phyloP scores from a whole-genome alignment of 1,284 basidiomycete genomes.

The Sanghuangporus baumii region DNA sequence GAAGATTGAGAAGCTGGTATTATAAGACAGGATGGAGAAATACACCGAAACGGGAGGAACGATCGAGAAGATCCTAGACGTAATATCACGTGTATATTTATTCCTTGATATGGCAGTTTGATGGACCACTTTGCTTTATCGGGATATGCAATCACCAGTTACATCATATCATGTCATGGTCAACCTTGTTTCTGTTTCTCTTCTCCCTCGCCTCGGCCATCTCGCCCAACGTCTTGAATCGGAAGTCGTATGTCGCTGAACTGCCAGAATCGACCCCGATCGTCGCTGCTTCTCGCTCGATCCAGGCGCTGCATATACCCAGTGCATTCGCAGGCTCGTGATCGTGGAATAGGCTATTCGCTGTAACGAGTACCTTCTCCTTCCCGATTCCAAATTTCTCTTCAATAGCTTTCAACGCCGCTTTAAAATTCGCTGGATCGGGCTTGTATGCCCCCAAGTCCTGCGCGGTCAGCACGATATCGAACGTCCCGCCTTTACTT shows the following conservation, averaged over 20 bases:
- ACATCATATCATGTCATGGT: neutral
- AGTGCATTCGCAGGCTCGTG: constrained; percentile 46
- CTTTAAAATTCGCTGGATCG: constrained; percentile 48
- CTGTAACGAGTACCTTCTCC: constrained; percentile 48
- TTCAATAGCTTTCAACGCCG: constrained; percentile 43
- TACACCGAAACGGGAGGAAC: neutral
- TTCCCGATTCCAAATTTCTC: constrained; percentile 39
- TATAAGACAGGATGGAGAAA: too few relatives aligned
- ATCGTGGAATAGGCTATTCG: constrained; percentile 56
- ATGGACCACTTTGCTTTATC: neutral
- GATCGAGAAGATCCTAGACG: neutral
- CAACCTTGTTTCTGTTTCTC: neutral
- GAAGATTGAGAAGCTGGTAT: neutral
- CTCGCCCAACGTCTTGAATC: constrained; percentile 23
- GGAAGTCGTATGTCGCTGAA: constrained; percentile 20
- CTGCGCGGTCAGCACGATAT: constrained; percentile 59
- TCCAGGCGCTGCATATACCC: constrained; percentile 55
- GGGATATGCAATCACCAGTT: neutral
- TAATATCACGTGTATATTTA: neutral
- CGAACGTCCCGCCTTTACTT: constrained; percentile 37
- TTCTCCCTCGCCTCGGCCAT: constrained; percentile 26
- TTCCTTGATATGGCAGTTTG: neutral
- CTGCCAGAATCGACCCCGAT: constrained; percentile 29
- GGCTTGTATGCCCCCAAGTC: constrained; percentile 68
- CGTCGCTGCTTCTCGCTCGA: constrained; percentile 48